Conservation (phyloP, 148 eudicot species). For the Talinum fruticosum region DNA sequence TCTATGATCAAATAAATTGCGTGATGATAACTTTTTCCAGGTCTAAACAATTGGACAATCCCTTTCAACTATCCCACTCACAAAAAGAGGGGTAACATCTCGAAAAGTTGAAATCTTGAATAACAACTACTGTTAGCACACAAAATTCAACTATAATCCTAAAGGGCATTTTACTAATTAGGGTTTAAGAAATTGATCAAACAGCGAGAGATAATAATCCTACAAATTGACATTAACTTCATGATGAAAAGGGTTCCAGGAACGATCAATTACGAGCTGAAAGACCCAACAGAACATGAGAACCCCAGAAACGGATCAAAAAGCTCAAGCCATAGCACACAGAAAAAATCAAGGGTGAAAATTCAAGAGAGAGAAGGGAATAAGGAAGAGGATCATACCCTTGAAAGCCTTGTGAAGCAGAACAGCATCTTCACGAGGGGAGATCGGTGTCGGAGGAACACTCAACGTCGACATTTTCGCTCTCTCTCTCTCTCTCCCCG, state of each 20-base stretch:
- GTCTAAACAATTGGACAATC: not conserved
- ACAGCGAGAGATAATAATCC: not conserved
- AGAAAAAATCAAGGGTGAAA: not conserved
- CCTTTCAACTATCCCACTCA: not conserved
- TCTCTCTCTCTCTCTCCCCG: not conserved
- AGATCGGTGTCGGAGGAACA: slow-evolving; percentile 34
- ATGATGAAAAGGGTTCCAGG: not conserved
- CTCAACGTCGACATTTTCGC: slow-evolving; percentile 22
- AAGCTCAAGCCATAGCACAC: not conserved
- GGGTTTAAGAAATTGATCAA: not conserved
- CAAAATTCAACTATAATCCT: not conserved
- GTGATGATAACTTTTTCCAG: not conserved
- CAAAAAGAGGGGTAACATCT: no score
- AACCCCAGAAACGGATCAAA: not conserved
- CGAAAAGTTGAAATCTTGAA: not conserved
- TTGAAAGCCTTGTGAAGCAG: slow-evolving; percentile 48
- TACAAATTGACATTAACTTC: not conserved
- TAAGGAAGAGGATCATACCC: slow-evolving; percentile 23
- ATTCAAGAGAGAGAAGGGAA: not conserved
- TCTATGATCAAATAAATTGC: not conserved
- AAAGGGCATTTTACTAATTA: not conserved
- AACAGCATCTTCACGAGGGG: slow-evolving; percentile 49
- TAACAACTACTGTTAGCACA: not conserved
- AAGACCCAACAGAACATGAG: not conserved
- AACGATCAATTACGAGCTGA: not conserved